Evolutionary conservation across 2,329 filamentous ascomycete genomes (phyloP).

Genomic region (Ascochyta pisi): DNA sequence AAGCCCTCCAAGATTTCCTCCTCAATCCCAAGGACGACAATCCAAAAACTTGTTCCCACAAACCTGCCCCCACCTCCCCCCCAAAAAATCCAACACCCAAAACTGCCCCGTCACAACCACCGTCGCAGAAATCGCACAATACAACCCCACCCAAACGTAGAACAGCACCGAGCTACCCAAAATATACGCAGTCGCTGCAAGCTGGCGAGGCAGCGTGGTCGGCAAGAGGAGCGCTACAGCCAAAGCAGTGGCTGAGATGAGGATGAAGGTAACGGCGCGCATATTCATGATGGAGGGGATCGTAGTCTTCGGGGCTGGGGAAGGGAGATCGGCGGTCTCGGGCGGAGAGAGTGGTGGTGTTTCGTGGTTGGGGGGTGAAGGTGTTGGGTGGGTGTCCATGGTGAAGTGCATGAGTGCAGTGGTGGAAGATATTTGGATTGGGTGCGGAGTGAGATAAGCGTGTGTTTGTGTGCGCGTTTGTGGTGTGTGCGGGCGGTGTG

Average conservation of each 20-base stretch:
- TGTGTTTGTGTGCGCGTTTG: not conserved
- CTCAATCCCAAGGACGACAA: constrained; percentile 14
- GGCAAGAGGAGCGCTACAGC: not conserved
- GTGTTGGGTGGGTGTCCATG: not conserved
- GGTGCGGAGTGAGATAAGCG: no score
- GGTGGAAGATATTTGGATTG: not conserved
- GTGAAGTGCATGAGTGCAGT: not conserved
- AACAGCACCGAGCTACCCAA: not conserved
- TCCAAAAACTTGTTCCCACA: constrained; percentile 21
- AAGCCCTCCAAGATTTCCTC: no score
- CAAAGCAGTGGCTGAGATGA: not conserved
- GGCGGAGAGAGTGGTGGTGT: not conserved
- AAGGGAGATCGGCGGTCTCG: not conserved
- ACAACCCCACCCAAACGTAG: not conserved
- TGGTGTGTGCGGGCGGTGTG: not conserved
- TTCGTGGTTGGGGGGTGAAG: not conserved
- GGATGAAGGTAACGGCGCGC: not conserved
- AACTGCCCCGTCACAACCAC: not conserved
- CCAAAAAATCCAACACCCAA: constrained; percentile 7
- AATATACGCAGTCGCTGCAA: not conserved
- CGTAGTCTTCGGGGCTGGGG: not conserved
- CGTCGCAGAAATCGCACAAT: not conserved
- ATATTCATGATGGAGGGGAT: not conserved
- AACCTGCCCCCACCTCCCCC: not conserved
- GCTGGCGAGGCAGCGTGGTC: not conserved